A percentile compares a stretch with the other conserved stretches of the same genome.
phyloP scores from a whole-genome alignment of 1,139 yeast species.

The Geotrichum klebahnii region DNA sequence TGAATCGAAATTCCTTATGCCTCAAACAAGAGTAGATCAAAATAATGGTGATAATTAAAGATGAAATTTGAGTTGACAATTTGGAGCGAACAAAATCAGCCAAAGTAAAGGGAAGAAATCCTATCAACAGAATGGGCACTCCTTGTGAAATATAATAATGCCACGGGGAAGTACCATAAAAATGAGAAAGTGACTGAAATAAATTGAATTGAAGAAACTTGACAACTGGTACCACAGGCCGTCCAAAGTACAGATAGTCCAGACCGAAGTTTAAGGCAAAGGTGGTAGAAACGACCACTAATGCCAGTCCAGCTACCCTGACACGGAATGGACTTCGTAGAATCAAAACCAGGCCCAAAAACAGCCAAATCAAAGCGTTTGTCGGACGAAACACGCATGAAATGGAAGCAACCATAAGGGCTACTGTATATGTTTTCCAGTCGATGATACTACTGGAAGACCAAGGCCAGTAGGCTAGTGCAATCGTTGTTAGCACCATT shows the following conservation, averaged over 20 bases:
- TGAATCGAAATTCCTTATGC: constrained; percentile 89
- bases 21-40: constrained; percentile 57
- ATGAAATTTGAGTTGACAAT: constrained; percentile 29
- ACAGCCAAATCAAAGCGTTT: constrained; percentile 68
- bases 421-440: constrained; percentile 22
- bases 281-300: constrained; percentile 32
- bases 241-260: constrained; percentile 61
- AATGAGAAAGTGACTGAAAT: constrained; percentile 64
- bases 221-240: constrained; percentile 52
- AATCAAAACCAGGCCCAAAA: constrained; percentile 49
- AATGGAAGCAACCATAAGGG: constrained; percentile 32
- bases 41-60: constrained; percentile 45
- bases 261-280: constrained; percentile 42
- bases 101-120: constrained; percentile 59
- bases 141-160: constrained; percentile 83
- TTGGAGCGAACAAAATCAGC: constrained; percentile 41
- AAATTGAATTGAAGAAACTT: constrained; percentile 76
- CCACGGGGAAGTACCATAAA: constrained; percentile 84
- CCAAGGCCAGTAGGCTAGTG: constrained; percentile 75
- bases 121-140: constrained; percentile 67
- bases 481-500: constrained; percentile 64
- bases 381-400: constrained; percentile 69
- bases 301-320: constrained; percentile 30
- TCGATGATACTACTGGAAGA: constrained; percentile 27
- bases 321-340: constrained; percentile 12